Base-by-base conservation (phyloP, 2,329 filamentous ascomycete genomes). In the Trichoderma oligosporum region DNA sequence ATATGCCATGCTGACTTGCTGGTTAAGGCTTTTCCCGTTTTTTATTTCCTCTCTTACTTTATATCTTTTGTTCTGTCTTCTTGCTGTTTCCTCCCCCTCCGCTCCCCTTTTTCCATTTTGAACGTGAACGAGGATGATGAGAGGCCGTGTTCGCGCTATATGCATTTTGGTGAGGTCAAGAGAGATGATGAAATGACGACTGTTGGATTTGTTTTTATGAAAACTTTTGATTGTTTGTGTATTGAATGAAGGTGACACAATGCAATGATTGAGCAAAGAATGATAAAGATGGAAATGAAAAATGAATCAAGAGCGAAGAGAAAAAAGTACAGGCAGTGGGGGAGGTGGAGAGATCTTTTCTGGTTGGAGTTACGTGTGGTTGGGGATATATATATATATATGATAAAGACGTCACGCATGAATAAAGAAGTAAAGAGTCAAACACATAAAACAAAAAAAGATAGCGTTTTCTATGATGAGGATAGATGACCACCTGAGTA, bases 121-220 rank as follows among this genome's bases (percentile, higher is more conserved):
- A 61, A 48, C 25, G 27, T 35, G 36, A 59, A 57, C 39, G 59
- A 53, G 57, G 54, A 52, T 25, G 25, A 36, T 35, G 49, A 46
- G 16, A 22, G 8, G 31, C 5, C 29, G 35, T 9, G 29, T 14
- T 29, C 25, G 27, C 38, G 49, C 38, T 18, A 44, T 25, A 44
- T 29, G 24, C 39, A 45, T 20, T 38, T 27, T 36, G 52, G 31
- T 33, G 39, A 36, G 56, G 51, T 58, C 24, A 46, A 59, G 56
- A 39, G 44, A 12, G 48, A 56, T 42, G 56, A n/a, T n/a, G n/a
- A n/a, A 52, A 56, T 44, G 47, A 63, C 38, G 61, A 60, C 18
- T 46, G 41, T 62, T 63, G 62, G 62, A 62, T 60, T 60, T 60
- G 61, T 62, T 56, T 61, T 59, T 56, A 33, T 42, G 48, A 53